Evolutionary conservation across 108 stramenopile species (phyloP).

Genomic region (Nannochloropsis gaditana): DNA sequence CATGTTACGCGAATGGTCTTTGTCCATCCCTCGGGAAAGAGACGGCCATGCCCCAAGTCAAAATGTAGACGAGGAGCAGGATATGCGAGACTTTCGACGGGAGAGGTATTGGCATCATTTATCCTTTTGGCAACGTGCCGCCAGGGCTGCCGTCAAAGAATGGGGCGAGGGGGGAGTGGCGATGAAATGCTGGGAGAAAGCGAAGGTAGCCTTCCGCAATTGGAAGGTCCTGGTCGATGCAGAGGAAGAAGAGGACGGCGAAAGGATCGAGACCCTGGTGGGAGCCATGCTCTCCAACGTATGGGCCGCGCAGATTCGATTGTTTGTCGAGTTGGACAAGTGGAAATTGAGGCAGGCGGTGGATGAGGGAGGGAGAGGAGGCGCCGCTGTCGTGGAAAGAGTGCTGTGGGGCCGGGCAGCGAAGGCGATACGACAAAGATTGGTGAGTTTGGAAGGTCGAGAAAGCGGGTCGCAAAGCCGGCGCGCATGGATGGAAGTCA

Average conservation of each 20-base stretch:
- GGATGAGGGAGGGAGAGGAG: neutral
- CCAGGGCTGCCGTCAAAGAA: neutral
- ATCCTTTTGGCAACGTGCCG: neutral
- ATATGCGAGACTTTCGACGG: neutral
- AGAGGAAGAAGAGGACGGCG: neutral
- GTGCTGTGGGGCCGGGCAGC: neutral
- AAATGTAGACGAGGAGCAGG: neutral
- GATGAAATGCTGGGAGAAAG: neutral
- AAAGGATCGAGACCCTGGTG: neutral
- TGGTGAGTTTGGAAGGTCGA: neutral
- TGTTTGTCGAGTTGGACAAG: neutral
- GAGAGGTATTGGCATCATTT: slow-evolving; percentile 13
- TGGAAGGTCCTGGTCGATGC: neutral
- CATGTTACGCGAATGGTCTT: neutral
- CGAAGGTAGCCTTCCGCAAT: neutral
- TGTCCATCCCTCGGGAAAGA: neutral
- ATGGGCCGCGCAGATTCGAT: neutral
- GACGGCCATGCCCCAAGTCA: neutral
- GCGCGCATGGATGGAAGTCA: neutral
- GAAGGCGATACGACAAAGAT: neutral
- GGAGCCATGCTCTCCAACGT: neutral
- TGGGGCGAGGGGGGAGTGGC: neutral
- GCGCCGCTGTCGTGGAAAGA: neutral
- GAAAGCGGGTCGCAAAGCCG: neutral
- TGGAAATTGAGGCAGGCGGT: neutral